phyloP scores from a whole-genome alignment of 768 basidiomycete species.

The Tricholoma flavovirens region DNA sequence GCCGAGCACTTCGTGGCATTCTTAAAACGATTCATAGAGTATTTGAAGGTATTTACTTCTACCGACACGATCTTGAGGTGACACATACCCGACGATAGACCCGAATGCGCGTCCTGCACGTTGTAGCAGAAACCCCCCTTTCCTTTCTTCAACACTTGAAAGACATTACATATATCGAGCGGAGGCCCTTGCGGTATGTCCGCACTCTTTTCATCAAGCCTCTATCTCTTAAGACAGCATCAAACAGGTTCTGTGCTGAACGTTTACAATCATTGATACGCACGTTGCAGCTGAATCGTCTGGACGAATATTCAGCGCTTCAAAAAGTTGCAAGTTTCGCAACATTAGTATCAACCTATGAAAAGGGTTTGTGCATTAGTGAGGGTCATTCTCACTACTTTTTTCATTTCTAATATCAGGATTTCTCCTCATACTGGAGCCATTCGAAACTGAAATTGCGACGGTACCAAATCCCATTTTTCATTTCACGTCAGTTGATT shows the following conservation, averaged over 20 bases:
- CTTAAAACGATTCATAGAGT: constrained; percentile 96
- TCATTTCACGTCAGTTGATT: constrained; percentile 76
- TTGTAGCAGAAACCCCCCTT: constrained; percentile 95
- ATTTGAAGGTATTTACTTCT: constrained; percentile 69
- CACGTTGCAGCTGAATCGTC: constrained; percentile 79
- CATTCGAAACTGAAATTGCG: constrained; percentile 97
- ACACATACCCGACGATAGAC: constrained; percentile 47
- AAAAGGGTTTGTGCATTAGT: constrained; percentile 61
- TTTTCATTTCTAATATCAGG: constrained; percentile 39
- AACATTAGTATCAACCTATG: constrained; percentile 95
- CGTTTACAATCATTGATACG: constrained; percentile 90
- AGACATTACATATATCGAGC: constrained; percentile 97
- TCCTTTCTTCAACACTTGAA: constrained; percentile 98
- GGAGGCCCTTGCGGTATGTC: constrained; percentile 78
- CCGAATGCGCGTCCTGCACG: constrained; percentile 97
- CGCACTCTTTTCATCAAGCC: background rate
- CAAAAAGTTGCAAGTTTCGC: constrained; percentile 97
- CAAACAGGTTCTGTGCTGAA: constrained; percentile 87
- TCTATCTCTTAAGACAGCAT: constrained; percentile 1
- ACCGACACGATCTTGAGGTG: background rate
- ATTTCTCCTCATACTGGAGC: constrained; percentile 94
- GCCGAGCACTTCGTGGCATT: constrained; percentile 99
- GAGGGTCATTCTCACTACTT: background rate
- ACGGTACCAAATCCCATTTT: constrained; percentile 99
- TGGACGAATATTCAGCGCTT: constrained; percentile 88